Evolutionary conservation across 2,329 filamentous ascomycete species (phyloP), one percentile per base, ranked within the genome.

Genomic region (Curvularia sp.): DNA sequence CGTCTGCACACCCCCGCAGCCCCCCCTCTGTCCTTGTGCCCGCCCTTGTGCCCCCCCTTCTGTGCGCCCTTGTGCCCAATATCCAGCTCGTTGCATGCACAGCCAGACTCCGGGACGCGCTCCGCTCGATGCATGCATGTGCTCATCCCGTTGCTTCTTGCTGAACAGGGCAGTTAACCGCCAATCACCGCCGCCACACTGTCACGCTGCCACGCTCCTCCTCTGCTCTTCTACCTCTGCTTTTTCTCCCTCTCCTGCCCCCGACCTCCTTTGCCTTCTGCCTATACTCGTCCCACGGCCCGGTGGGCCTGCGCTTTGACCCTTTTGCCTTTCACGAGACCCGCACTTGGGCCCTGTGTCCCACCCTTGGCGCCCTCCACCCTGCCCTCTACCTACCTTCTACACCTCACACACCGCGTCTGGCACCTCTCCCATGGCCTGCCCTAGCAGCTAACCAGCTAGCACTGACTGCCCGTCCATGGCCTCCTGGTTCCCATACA

Each of bases 321-420:
- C 70, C 51, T 50, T 60, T 68, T 57, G 60, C 68, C 69, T 66
- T 48, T 69, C 68, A 74, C 72, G 68, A 74, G 72, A 74, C 72
- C 69, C 62, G 61, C 57, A 60, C 57, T 46, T 62, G 60, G 65
- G 59, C 67, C 59, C 68, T 66, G 67, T 57, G 54, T 63, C 53
- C 59, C 50, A 48, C 32, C 65, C 57, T 57, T 55, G 55, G 65
- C 59, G 54, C 61, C 58, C 53, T 55, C 39, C 64, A 66, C n/a
- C 32, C 10, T 15, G 63, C 57, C 56, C 57, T 66, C 70, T 59
- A 64, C 69, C 60, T 67, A 63, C 59, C 63, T 57, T 47, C 56
- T 49, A 66, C 66, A 61, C 60, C 56, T 51, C 59, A 64, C 64
- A 66, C 68, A 30, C 70, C 53, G 65, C 46, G 15, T 36, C 13